A percentile compares a stretch with the other conserved stretches of the same genome.
Conservation (phyloP, 257 asterid species). For the Solanum clarkiae region DNA sequence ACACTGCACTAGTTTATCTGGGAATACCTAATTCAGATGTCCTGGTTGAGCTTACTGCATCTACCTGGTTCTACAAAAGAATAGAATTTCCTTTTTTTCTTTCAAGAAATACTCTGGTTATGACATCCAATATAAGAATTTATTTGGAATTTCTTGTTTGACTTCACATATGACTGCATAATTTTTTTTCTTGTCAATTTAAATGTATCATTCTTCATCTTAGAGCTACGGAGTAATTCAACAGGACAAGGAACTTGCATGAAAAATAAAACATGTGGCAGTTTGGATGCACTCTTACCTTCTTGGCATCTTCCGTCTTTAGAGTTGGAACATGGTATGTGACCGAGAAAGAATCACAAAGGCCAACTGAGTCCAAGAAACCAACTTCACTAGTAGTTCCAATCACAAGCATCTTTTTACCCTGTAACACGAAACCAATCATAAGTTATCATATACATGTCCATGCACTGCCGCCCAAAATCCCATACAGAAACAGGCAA, state of each 20-base stretch:
- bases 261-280: neutral
- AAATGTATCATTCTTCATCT: neutral
- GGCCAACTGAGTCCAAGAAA: slow-evolving; percentile 76
- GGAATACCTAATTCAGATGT: neutral
- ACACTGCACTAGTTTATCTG: neutral
- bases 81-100: neutral
- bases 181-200: neutral
- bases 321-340: slow-evolving; percentile 80
- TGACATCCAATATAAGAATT: neutral
- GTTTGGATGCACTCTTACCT: slow-evolving; percentile 32
- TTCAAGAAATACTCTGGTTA: neutral
- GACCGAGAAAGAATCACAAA: slow-evolving; percentile 72
- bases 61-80: neutral
- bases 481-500: neutral
- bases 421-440: neutral
- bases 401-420: slow-evolving; percentile 55
- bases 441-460: neutral
- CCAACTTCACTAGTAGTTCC: slow-evolving; percentile 87
- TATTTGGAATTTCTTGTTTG: neutral
- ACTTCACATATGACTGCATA: neutral
- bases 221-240: neutral
- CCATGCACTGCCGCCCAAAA: neutral
- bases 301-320: slow-evolving; percentile 65
- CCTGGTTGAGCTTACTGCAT: neutral
- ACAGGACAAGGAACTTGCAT: neutral